Conservation (phyloP, 108 stramenopile genomes). For the Skeletonema menzelii region DNA sequence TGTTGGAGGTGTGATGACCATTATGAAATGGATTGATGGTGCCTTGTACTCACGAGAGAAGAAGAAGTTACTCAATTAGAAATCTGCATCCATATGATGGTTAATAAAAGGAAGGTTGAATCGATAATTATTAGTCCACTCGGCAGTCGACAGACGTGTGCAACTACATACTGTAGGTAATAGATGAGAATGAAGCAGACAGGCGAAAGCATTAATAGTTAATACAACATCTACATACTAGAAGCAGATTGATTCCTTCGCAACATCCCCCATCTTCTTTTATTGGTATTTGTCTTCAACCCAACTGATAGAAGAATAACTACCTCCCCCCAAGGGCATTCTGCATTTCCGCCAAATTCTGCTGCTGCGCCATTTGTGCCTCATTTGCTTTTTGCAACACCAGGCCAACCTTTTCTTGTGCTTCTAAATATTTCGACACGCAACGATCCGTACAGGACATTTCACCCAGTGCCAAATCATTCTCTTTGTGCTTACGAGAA, state of each 20-base stretch:
- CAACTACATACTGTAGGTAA: too few species aligned
- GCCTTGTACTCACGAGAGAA: constrained; percentile 52
- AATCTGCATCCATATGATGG: too few species aligned
- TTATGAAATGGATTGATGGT: constrained; percentile 75
- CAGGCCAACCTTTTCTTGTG: constrained; percentile 87
- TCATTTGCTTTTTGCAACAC: constrained; percentile 89
- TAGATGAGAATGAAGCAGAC: too few species aligned
- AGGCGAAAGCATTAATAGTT: too few species aligned
- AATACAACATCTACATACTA: too few species aligned
- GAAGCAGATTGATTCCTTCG: not conserved
- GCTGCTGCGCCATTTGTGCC: constrained; percentile 70
- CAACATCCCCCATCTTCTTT: not conserved
- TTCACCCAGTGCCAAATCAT: constrained; percentile 92
- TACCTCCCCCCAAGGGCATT: constrained; percentile 61
- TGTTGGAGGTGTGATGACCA: constrained; percentile 93
- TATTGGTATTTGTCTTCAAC: not conserved
- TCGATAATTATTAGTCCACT: not conserved
- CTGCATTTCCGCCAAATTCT: constrained; percentile 72
- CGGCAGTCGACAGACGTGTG: not conserved
- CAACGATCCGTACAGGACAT: constrained; percentile 96
- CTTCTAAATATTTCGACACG: constrained; percentile 92
- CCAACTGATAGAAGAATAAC: not conserved
- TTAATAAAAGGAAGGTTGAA: too few species aligned
- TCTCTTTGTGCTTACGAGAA: constrained; percentile 81
- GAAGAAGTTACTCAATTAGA: constrained; percentile 4